These are phyloP conservation scores for Tetrahymena borealis DNA, from an alignment of 73 alveolate species.

Conservation along the genomic window DNA sequence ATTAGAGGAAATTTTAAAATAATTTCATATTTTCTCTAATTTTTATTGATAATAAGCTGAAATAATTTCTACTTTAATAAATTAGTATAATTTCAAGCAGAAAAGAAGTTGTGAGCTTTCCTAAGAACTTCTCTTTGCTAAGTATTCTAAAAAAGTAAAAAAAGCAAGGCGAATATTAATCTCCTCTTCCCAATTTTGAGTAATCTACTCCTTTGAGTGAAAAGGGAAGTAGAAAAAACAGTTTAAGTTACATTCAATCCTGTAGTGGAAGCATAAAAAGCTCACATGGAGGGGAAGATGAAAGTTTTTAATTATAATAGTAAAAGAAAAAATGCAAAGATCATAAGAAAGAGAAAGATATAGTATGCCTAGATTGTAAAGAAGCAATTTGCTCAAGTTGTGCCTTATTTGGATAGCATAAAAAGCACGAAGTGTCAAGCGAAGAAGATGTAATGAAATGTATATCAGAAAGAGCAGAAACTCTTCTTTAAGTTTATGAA, in stretches of 20 bases:
- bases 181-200: neutral
- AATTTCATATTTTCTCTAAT: no score
- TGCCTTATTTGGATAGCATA: constrained; percentile 82
- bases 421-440: constrained; percentile 67
- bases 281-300: neutral
- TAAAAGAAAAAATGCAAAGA: neutral
- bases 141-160: neutral
- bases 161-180: neutral
- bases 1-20: no score
- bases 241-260: neutral
- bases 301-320: neutral
- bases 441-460: constrained; percentile 71
- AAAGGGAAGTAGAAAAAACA: neutral
- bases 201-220: neutral
- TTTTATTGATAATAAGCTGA: no score
- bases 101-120: neutral
- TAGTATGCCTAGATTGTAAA: constrained; percentile 67
- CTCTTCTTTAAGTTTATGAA: constrained; percentile 64
- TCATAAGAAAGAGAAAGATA: constrained; percentile 53
- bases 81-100: neutral
- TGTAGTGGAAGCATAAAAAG: neutral
- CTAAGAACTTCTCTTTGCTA: neutral
- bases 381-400: constrained; percentile 74
- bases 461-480: constrained; percentile 55
- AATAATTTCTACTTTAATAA: neutral